phyloP scores from a whole-genome alignment of 2,329 filamentous ascomycete genomes.

The Dactylonectria macrodidyma region DNA sequence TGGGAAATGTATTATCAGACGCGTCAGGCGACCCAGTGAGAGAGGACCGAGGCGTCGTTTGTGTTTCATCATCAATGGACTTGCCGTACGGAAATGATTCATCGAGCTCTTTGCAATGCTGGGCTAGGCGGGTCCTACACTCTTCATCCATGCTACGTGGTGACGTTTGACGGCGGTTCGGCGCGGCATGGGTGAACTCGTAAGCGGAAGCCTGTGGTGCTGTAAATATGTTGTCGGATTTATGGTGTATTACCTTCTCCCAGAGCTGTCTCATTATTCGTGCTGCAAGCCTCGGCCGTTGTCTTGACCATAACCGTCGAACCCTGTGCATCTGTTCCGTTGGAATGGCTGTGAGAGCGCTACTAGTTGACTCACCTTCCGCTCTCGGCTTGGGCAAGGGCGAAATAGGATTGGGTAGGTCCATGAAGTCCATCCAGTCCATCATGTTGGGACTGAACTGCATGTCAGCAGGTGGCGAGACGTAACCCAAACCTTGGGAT shows the following conservation, averaged over 20 bases:
- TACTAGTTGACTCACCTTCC: background rate
- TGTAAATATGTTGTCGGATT: slow-evolving; percentile 27
- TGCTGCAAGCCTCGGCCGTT: slow-evolving; percentile 4
- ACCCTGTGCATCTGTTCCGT: slow-evolving; percentile 3
- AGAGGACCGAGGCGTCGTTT: background rate
- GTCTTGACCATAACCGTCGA: slow-evolving; percentile 21
- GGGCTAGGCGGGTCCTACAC: slow-evolving; percentile 8
- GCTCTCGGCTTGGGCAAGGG: background rate
- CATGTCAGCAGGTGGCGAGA: background rate
- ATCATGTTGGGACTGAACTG: slow-evolving; percentile 2
- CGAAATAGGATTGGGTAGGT: background rate
- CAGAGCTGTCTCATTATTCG: slow-evolving; percentile 4
- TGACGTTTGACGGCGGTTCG: background rate
- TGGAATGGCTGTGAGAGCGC: slow-evolving; percentile 1
- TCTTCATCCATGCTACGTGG: slow-evolving; percentile 11
- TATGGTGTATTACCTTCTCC: slow-evolving; percentile 4
- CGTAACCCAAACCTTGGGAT: background rate
- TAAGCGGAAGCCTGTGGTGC: background rate
- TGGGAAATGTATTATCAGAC: background rate
- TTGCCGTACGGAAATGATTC: background rate
- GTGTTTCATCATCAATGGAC: background rate
- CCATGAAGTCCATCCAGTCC: background rate
- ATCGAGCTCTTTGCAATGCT: slow-evolving; percentile 25
- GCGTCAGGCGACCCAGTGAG: background rate
- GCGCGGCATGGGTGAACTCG: too few species aligned